phyloP scores from a whole-genome alignment of 345 rosid genomes.

The Hibiscus tridactylites region DNA sequence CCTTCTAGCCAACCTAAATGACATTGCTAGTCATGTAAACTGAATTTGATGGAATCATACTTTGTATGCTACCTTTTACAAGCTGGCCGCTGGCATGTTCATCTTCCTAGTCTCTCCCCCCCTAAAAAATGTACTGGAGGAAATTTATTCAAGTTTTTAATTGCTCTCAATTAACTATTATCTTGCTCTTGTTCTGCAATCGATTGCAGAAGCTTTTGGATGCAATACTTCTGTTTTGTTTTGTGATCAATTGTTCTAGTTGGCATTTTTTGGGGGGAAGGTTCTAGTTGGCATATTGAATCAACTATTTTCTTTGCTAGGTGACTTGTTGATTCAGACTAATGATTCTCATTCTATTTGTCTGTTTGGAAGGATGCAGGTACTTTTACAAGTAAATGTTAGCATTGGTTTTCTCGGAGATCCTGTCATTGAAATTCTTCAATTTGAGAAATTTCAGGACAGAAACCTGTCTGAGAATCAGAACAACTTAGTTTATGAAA shows the following conservation, averaged over 20 bases:
- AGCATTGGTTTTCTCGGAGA: constrained; percentile 56
- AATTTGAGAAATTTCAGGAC: constrained; percentile 75
- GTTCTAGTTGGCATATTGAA: neutral
- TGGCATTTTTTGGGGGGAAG: too few relatives aligned
- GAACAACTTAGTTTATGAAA: constrained; percentile 25
- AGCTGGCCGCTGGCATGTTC: neutral
- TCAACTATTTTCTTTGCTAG: neutral
- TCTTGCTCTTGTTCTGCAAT: neutral
- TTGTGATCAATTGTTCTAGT: neutral
- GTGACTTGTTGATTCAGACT: neutral
- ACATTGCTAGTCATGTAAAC: neutral
- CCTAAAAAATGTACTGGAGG: neutral
- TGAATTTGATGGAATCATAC: neutral
- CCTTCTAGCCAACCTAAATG: neutral
- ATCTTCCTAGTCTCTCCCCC: neutral
- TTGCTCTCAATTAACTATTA: neutral
- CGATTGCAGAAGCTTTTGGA: neutral
- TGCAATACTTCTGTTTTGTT: neutral
- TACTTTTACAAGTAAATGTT: constrained; percentile 77
- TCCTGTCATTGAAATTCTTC: constrained; percentile 84
- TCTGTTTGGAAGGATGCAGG: constrained; percentile 98
- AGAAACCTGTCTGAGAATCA: constrained; percentile 26
- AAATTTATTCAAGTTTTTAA: neutral
- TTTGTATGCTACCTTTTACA: neutral
- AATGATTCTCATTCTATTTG: constrained; percentile 48